Evolutionary conservation across 2,329 filamentous ascomycete species (phyloP).

Genomic region (Talaromyces sp.): DNA sequence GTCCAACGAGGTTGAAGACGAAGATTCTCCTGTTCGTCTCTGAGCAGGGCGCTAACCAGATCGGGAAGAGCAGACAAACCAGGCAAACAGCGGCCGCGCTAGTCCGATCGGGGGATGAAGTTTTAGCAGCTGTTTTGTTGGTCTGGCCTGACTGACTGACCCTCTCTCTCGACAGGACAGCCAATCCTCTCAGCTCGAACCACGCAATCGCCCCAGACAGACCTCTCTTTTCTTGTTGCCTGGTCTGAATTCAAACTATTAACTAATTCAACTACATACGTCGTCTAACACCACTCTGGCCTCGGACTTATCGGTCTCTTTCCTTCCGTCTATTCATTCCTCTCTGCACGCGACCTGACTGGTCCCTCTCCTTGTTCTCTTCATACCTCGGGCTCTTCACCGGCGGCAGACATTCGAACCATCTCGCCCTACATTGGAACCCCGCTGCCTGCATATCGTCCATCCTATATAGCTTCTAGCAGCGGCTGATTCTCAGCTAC

Average conservation of each 20-base stretch:
- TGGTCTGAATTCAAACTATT: neutral
- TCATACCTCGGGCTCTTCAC: constrained; percentile 1
- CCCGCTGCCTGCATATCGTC: neutral
- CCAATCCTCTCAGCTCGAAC: neutral
- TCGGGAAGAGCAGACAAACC: constrained; percentile 2
- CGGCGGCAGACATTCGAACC: neutral
- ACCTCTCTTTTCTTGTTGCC: constrained; percentile 10
- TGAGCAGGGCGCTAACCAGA: neutral
- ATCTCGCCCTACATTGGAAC: constrained; percentile 3
- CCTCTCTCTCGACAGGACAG: neutral
- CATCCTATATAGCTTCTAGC: neutral
- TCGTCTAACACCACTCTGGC: neutral
- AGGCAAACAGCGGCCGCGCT: constrained; percentile 14
- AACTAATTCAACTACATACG: neutral
- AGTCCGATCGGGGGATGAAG: constrained; percentile 12
- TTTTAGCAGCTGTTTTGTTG: constrained; percentile 1
- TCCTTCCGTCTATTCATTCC: neutral
- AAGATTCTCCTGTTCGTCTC: neutral
- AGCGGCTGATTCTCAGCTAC: neutral
- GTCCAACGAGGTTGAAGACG: neutral
- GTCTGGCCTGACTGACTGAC: neutral
- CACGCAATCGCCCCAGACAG: constrained; percentile 12
- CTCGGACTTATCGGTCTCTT: neutral
- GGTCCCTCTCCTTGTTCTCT: constrained; percentile 6
- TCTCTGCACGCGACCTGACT: neutral